These are phyloP conservation scores for Mortierella claussenii DNA, from an alignment of 192 early-diverging fungal genomes.

Conservation along the genomic window DNA sequence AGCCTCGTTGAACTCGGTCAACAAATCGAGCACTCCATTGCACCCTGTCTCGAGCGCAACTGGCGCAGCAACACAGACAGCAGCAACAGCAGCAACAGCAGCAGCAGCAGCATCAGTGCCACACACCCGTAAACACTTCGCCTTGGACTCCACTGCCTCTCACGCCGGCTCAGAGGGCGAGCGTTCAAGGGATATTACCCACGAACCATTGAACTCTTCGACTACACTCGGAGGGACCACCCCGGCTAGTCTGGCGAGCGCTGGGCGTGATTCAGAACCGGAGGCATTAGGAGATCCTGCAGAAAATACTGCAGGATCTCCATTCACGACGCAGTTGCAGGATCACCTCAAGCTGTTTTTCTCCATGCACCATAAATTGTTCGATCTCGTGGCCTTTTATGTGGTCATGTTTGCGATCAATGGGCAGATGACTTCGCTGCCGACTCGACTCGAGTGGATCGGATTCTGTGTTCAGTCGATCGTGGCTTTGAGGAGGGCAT, in stretches of 20 bases:
- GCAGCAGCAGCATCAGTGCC: neutral
- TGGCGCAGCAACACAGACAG: neutral
- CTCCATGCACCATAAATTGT: constrained; percentile 51
- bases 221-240: neutral
- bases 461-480: constrained; percentile 51
- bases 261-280: neutral
- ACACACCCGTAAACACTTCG: neutral
- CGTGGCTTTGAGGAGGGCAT: constrained; percentile 39
- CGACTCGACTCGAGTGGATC: constrained; percentile 53
- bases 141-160: neutral
- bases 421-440: constrained; percentile 50
- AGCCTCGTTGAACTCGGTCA: too few species aligned
- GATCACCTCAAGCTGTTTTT: constrained; percentile 47
- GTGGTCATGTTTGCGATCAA: constrained; percentile 56
- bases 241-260: neutral
- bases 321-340: constrained; percentile 24
- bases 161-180: neutral
- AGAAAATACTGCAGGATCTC: neutral
- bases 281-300: neutral
- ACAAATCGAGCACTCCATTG: too few species aligned
- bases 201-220: neutral
- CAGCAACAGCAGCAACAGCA: neutral
- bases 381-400: constrained; percentile 50
- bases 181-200: neutral
- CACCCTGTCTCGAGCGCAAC: too few species aligned